Evolutionary conservation across 164 flowering plant genomes (phyloP).

Genomic region (Sedum album): DNA sequence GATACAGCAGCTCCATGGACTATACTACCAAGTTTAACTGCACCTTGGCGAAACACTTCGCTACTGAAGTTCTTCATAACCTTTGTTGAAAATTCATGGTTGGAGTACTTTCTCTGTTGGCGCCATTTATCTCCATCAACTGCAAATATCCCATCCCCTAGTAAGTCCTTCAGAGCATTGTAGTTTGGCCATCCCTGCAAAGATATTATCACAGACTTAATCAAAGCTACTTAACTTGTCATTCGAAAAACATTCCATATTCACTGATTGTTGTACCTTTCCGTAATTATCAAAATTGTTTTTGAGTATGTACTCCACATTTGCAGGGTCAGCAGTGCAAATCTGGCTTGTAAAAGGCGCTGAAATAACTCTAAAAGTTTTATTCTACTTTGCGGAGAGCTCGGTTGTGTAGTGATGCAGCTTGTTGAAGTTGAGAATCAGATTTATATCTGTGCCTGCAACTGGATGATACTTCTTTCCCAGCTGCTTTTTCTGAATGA

Average conservation of each 20-base stretch:
- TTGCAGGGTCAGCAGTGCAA: slow-evolving; percentile 44
- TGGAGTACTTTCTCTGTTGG: slow-evolving; percentile 28
- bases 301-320: slow-evolving; percentile 44
- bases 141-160: slow-evolving; percentile 62
- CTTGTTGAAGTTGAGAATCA: slow-evolving; percentile 38
- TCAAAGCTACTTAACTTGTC: neutral
- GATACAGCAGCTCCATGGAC: slow-evolving; percentile 21
- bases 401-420: slow-evolving; percentile 44
- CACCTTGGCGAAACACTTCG: neutral
- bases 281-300: neutral
- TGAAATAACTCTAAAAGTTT: neutral
- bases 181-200: slow-evolving; percentile 37
- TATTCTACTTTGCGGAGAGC: neutral
- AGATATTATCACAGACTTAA: neutral
- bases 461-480: slow-evolving; percentile 32
- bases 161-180: slow-evolving; percentile 27
- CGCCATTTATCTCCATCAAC: slow-evolving; percentile 64
- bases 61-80: slow-evolving; percentile 23
- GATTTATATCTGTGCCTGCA: slow-evolving; percentile 44
- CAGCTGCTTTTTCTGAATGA: neutral
- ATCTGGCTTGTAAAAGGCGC: slow-evolving; percentile 28
- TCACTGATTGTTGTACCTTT: neutral
- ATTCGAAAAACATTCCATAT: neutral
- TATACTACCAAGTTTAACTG: neutral
- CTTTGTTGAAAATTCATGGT: slow-evolving; percentile 45